Conservation (phyloP, 2,329 filamentous ascomycete genomes). For the Botrytis elliptica region DNA sequence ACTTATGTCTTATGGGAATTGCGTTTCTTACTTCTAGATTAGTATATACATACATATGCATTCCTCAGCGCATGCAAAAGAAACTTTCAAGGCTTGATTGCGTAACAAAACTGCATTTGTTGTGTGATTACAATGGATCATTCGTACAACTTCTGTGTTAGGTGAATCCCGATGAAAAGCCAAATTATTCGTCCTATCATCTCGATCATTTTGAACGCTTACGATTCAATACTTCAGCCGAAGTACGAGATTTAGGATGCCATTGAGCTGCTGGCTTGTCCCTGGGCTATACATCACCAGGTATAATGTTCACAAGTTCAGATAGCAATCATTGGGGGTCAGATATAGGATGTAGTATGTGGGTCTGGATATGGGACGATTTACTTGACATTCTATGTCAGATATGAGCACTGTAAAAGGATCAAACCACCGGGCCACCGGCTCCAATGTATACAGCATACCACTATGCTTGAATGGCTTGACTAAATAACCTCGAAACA, state of each 20-base stretch:
- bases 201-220: background rate
- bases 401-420: background rate
- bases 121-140: background rate
- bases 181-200: background rate
- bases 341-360: background rate
- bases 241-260: background rate
- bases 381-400: background rate
- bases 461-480: background rate
- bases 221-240: background rate
- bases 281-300: background rate
- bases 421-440: background rate
- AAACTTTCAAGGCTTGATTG: background rate
- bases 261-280: background rate
- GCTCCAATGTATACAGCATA: background rate
- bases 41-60: background rate
- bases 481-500: background rate
- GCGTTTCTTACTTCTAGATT: background rate
- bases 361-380: background rate
- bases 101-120: background rate
- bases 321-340: background rate
- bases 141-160: background rate
- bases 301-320: background rate
- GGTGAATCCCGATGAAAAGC: background rate
- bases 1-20: background rate
- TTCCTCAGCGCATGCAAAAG: background rate